Base-by-base conservation (phyloP, 441 rosid genomes). In the Sinapis alba region DNA sequence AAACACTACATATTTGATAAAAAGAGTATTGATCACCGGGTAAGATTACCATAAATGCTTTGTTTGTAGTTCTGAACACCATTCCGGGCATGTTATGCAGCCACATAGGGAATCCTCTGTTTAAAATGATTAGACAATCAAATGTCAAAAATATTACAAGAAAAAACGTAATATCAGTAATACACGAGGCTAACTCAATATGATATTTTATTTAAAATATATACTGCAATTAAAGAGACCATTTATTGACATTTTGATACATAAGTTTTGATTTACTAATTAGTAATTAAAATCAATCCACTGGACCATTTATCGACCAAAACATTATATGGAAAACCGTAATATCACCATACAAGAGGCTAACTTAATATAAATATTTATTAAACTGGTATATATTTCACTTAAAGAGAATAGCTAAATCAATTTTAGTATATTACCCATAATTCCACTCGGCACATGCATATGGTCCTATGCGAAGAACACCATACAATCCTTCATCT, bases 101-200 rank as follows among this genome's bases (percentile, higher is more conserved):
- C 92, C 90, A 88, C 11, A 88, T 59, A 1, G 90, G 90, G 1
- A 79, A 79, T 0, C 82, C 82, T 69, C 79, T 78, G 12, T 61
- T 26, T 30, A 0, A 19, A 38, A 36, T 2, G 2, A 23, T 10
- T 5, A 43, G 0, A 43, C 11, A 15, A 9, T 19, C n/a, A 27
- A 9, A 0, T 0, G 13, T n/a, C 6, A 23, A 21, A 15, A 45
- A 16, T n/a, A 30, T 9, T 57, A 11, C 2, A 45, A 26, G 9
- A 0, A 10, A n/a, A 19, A 45, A 13, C 5, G 1, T 2, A 27
- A 23, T 28, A 12, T 45, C n/a, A 19, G n/a, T 3, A 30, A 28
- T 7, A 16, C 11, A 15, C n/a, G 53, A 45, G 16, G 10, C 21
- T 50, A 1, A 56, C 30, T 23, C 36, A 27, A 18, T 30, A 21